Percentiles rank a stretch among this genome's conserved stretches.
Conservation (phyloP, 306 rosid species). For the Clitoria ternatea region DNA sequence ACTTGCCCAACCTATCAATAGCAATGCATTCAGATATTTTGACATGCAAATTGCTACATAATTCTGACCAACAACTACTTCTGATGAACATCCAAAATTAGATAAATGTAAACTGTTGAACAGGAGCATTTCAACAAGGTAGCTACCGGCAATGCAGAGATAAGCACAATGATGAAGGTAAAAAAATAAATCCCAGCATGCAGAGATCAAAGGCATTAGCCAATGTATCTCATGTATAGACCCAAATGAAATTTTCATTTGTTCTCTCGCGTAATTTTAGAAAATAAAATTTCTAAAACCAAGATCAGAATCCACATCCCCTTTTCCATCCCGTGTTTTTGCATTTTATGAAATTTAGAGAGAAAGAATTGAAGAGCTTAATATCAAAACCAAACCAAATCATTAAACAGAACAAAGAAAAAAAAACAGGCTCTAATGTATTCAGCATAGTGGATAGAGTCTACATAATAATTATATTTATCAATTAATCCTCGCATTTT, state of each 20-base stretch:
- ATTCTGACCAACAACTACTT: background rate
- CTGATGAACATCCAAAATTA: background rate
- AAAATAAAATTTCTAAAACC: background rate
- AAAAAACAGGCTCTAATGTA: background rate
- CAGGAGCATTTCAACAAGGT: background rate
- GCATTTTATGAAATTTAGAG: background rate
- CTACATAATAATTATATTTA: background rate
- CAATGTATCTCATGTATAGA: background rate
- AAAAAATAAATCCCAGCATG: background rate
- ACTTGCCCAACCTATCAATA: slow-evolving; percentile 65
- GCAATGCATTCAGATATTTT: slow-evolving; percentile 28
- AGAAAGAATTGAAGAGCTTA: background rate
- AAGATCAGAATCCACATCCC: background rate
- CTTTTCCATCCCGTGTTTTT: background rate
- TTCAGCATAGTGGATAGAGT: background rate
- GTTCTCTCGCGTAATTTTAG: background rate
- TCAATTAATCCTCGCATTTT: background rate
- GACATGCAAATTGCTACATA: background rate
- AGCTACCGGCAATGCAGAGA: background rate
- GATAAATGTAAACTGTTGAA: too few relatives aligned
- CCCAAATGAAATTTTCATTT: background rate
- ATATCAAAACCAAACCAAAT: background rate
- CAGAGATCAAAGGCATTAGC: background rate
- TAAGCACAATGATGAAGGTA: background rate
- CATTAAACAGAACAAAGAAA: too few relatives aligned